A percentile compares a stretch with the other conserved stretches of the same genome.
These are phyloP conservation scores for Trichoderma sp. DNA, from an alignment of 2,329 filamentous ascomycete species.

Conservation along the genomic window DNA sequence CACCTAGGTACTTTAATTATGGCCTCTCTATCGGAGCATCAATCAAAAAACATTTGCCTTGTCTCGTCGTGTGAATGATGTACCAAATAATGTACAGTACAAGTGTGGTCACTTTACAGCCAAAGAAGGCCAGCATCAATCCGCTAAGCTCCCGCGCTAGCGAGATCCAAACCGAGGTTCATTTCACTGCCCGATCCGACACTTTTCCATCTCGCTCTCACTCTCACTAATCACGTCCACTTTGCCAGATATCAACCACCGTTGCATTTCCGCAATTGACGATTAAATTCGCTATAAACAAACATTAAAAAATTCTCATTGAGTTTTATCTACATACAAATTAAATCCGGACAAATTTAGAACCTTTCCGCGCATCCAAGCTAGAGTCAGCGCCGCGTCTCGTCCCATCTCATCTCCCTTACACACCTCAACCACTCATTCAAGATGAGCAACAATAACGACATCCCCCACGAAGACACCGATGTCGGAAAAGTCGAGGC, in stretches of 20 bases:
- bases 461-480: slow-evolving; percentile 31
- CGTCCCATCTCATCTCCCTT: background rate
- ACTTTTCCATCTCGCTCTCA: background rate
- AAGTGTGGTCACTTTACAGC: background rate
- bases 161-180: background rate
- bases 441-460: slow-evolving; percentile 19
- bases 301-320: background rate
- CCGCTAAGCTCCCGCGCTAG: background rate
- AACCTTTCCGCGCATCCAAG: background rate
- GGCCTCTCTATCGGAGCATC: background rate
- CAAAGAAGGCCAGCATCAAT: background rate
- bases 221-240: background rate
- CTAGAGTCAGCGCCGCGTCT: background rate
- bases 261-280: background rate
- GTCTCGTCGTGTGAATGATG: background rate
- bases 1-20: no score
- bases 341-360: background rate
- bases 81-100: background rate
- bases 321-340: no score
- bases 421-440: background rate
- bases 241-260: background rate
- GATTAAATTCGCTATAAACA: background rate
- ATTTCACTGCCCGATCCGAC: background rate
- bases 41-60: background rate
- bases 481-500: slow-evolving; percentile 33